Percentiles rank a stretch among this genome's conserved stretches.
Conservation (phyloP, 2,329 filamentous ascomycete species). For the Cucurbitaria berberidis region DNA sequence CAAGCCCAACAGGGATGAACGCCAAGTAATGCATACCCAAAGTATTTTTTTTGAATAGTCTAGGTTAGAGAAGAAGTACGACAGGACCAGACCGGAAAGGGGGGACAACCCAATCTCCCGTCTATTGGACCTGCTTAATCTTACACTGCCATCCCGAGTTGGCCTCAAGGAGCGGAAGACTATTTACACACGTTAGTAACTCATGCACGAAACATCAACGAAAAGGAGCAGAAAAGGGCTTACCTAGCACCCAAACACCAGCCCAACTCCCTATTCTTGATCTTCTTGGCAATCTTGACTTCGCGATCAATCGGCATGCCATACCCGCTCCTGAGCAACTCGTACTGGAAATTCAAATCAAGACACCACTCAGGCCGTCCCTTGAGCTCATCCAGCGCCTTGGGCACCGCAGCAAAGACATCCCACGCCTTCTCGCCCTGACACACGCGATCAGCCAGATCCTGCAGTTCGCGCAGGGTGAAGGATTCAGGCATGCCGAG, state of each 20-base stretch:
- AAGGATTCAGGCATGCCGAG: slow-evolving; percentile 99
- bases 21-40: slow-evolving; percentile 11
- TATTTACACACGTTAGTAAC: slow-evolving; percentile 53
- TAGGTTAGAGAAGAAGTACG: no score
- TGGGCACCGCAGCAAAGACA: slow-evolving; percentile 76
- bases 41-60: no score
- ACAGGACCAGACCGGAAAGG: no score
- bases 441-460: slow-evolving; percentile 85
- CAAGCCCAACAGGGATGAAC: slow-evolving; percentile 3
- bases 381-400: slow-evolving; percentile 78
- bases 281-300: slow-evolving; percentile 98
- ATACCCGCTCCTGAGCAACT: slow-evolving; percentile 90
- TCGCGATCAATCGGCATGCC: slow-evolving; percentile 97
- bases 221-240: slow-evolving; percentile 42
- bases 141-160: slow-evolving; percentile 90
- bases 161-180: slow-evolving; percentile 81
- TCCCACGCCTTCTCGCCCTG: slow-evolving; percentile 78
- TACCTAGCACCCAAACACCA: slow-evolving; percentile 98
- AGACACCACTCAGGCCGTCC: slow-evolving; percentile 90
- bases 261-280: slow-evolving; percentile 93
- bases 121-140: slow-evolving; percentile 68
- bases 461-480: slow-evolving; percentile 86
- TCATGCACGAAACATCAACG: not conserved
- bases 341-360: slow-evolving; percentile 96
- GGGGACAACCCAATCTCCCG: not conserved